Evolutionary conservation across 1,139 yeast genomes (phyloP).

Genomic region (Candida tetrigidarum): DNA sequence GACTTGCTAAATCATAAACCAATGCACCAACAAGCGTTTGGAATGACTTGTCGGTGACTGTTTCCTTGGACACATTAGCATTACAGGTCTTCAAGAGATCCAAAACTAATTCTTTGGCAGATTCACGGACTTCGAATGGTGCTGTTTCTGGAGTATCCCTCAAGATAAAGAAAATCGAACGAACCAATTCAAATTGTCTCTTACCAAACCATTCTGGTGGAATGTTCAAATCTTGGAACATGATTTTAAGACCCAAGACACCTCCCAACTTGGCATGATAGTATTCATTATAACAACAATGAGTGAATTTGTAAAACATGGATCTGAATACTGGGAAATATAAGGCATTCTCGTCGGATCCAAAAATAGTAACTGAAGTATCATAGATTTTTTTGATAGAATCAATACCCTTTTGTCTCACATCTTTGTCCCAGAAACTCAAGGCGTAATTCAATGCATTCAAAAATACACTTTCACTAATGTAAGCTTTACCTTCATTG

Average conservation of each 20-base stretch:
- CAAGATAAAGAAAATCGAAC: slow-evolving; percentile 86
- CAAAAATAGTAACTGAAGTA: slow-evolving; percentile 70
- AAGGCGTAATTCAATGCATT: slow-evolving; percentile 81
- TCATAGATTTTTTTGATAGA: slow-evolving; percentile 66
- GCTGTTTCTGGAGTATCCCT: slow-evolving; percentile 92
- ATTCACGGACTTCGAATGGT: slow-evolving; percentile 74
- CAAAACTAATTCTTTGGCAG: slow-evolving; percentile 70
- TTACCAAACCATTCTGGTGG: slow-evolving; percentile 75
- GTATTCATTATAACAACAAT: slow-evolving; percentile 88
- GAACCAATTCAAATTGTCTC: slow-evolving; percentile 81
- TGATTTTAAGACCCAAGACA: slow-evolving; percentile 74
- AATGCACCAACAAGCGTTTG: slow-evolving; percentile 84
- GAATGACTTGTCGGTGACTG: slow-evolving; percentile 71
- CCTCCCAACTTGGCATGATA: slow-evolving; percentile 91
- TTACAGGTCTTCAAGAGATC: slow-evolving; percentile 70
- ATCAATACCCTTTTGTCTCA: slow-evolving; percentile 70
- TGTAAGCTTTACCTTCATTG: slow-evolving; percentile 73
- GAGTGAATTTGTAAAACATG: slow-evolving; percentile 82
- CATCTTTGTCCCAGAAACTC: slow-evolving; percentile 74
- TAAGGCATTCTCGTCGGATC: slow-evolving; percentile 64
- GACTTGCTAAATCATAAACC: slow-evolving; percentile 90
- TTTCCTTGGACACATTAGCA: slow-evolving; percentile 58
- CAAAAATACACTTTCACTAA: slow-evolving; percentile 72
- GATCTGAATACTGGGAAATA: slow-evolving; percentile 76
- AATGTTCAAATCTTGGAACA: slow-evolving; percentile 69